These are phyloP conservation scores for Vickermania spadyakhi DNA, from an alignment of 208 protist genomes.

Conservation along the genomic window DNA sequence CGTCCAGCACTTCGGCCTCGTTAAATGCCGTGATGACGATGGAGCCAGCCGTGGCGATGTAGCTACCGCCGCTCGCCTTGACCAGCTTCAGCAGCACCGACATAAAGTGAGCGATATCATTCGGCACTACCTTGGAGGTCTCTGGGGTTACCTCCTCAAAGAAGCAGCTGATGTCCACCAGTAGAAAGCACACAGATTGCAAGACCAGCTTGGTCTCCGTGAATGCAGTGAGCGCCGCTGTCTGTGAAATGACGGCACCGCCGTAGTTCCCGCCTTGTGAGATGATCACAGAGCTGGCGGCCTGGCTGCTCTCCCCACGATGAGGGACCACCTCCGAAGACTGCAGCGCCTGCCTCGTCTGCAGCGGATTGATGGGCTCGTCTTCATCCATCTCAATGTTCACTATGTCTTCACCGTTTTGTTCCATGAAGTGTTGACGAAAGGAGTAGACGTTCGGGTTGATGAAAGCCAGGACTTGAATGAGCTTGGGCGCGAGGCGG, in stretches of 20 bases:
- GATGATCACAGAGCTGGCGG: neutral
- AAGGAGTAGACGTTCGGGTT: neutral
- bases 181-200: conserved; percentile 2
- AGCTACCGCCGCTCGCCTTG: conserved; percentile 1
- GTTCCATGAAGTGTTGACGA: neutral
- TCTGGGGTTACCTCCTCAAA: conserved; percentile 3
- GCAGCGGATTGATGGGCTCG: neutral
- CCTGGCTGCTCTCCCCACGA: neutral
- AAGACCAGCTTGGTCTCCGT: neutral
- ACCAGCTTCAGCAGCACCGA: neutral
- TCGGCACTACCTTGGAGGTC: conserved; percentile 5
- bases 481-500: neutral
- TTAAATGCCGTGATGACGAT: neutral
- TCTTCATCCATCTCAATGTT: neutral
- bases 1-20: neutral
- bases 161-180: conserved; percentile 8
- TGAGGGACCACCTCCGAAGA: neutral
- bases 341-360: neutral
- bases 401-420: neutral
- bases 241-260: neutral
- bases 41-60: neutral
- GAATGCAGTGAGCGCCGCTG: neutral
- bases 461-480: conserved; percentile 2
- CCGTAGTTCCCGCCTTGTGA: neutral
- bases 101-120: conserved; percentile 1